Evolutionary conservation across 2,329 filamentous ascomycete species (phyloP).

Genomic region (Juglanconis oblonga): DNA sequence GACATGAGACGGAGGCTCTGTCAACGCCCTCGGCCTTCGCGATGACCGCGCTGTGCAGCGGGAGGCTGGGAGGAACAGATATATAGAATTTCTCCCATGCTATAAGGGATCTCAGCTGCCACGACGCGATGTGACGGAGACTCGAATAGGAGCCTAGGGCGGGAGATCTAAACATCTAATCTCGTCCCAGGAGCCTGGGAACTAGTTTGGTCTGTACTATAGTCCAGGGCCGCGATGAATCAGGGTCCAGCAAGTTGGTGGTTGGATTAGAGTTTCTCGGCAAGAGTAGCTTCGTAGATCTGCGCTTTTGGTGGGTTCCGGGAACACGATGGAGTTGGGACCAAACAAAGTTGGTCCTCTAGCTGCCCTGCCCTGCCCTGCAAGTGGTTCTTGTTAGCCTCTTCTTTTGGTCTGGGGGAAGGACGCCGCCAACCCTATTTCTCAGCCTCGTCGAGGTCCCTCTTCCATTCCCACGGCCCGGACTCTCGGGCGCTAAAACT

Average conservation of each 20-base stretch:
- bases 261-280: conserved; percentile 20
- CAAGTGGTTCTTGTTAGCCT: conserved; percentile 1
- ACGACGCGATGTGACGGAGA: background rate
- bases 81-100: background rate
- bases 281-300: conserved; percentile 20
- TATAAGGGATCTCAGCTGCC: background rate
- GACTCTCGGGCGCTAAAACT: background rate
- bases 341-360: conserved; percentile 15
- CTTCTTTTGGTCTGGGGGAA: background rate
- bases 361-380: conserved; percentile 6
- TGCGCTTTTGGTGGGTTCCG: conserved; percentile 16
- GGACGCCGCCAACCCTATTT: background rate
- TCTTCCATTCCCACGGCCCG: background rate
- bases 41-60: too few species aligned
- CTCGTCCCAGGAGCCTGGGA: background rate
- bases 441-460: conserved; percentile 11
- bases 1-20: background rate
- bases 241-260: background rate
- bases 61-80: background rate
- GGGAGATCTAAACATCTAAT: background rate
- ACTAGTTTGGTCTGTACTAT: background rate
- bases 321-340: conserved; percentile 18
- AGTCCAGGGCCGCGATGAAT: background rate
- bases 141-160: background rate
- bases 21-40: too few species aligned